These are phyloP conservation scores for Fusarium hostae DNA, from an alignment of 2,329 filamentous ascomycete genomes.

Conservation along the genomic window DNA sequence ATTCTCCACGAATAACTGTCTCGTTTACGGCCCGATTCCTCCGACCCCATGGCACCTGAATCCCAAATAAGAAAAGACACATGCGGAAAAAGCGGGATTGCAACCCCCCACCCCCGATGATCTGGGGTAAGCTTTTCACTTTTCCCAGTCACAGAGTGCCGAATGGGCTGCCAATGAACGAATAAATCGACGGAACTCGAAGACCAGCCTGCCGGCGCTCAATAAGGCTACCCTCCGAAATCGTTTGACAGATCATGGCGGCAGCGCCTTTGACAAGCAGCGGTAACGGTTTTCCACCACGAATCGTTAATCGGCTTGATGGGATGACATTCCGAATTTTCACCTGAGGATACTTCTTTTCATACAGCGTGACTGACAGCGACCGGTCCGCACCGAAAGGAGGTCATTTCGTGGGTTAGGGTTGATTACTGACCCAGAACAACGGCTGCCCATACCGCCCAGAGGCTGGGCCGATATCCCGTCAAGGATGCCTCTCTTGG, in stretches of 20 bases:
- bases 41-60: conserved; percentile 5
- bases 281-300: not conserved
- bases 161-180: not conserved
- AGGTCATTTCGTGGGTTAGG: conserved; percentile 18
- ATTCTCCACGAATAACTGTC: conserved; percentile 35
- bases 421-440: conserved; percentile 17
- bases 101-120: not conserved
- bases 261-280: conserved; percentile 9
- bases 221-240: not conserved
- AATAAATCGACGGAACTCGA: not conserved
- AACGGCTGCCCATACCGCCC: conserved; percentile 1
- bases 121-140: conserved; percentile 14
- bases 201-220: not conserved
- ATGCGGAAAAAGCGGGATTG: conserved; percentile 30
- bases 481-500: conserved; percentile 5
- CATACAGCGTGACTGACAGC: not conserved
- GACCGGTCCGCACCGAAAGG: not conserved
- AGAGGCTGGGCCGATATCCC: conserved; percentile 29
- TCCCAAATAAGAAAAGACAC: conserved; percentile 12
- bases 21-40: conserved; percentile 28
- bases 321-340: conserved; percentile 11
- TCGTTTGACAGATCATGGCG: conserved; percentile 1
- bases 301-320: not conserved
- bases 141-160: conserved; percentile 1
- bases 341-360: not conserved